A percentile compares a stretch with the other conserved stretches of the same genome.
These are phyloP conservation scores for Cyberlindnera euphorbiiphila DNA, from an alignment of 805 yeast species.

Conservation along the genomic window DNA sequence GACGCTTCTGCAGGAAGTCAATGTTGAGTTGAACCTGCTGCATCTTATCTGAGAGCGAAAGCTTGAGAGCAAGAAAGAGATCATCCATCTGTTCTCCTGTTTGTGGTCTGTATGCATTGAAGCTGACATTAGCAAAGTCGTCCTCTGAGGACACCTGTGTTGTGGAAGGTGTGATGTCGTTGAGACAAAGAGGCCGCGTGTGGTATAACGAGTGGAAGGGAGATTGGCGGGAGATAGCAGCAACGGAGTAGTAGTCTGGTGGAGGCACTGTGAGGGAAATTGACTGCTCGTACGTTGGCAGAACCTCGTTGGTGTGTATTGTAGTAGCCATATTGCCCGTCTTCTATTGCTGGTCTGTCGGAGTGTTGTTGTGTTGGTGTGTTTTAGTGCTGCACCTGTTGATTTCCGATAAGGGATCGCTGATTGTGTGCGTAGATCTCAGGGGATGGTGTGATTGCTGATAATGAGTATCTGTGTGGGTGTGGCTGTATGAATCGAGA, in stretches of 20 bases:
- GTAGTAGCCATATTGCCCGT: too few species aligned
- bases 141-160: slow-evolving; percentile 7
- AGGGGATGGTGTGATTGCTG: too few species aligned
- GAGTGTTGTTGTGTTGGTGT: neutral
- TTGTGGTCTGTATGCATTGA: slow-evolving; percentile 10
- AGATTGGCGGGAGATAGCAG: slow-evolving; percentile 12
- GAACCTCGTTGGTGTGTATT: slow-evolving; percentile 4
- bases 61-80: slow-evolving; percentile 5
- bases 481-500: too few species aligned
- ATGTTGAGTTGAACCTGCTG: slow-evolving; percentile 21
- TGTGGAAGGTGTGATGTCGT: neutral
- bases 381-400: neutral
- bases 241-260: slow-evolving; percentile 21
- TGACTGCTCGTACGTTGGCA: slow-evolving; percentile 23
- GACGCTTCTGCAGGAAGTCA: slow-evolving; percentile 19
- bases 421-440: too few species aligned
- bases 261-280: slow-evolving; percentile 18
- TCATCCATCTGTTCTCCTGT: slow-evolving; percentile 17
- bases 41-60: slow-evolving; percentile 20
- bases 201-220: slow-evolving; percentile 15
- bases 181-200: slow-evolving; percentile 7
- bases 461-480: too few species aligned
- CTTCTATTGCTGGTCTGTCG: too few species aligned
- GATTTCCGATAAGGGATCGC: too few species aligned
- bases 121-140: slow-evolving; percentile 13